Percentiles rank a stretch among this genome's conserved stretches.
These are phyloP conservation scores for Hanseniaspora guilliermondii DNA, from an alignment of 805 yeast species.

Conservation along the genomic window DNA sequence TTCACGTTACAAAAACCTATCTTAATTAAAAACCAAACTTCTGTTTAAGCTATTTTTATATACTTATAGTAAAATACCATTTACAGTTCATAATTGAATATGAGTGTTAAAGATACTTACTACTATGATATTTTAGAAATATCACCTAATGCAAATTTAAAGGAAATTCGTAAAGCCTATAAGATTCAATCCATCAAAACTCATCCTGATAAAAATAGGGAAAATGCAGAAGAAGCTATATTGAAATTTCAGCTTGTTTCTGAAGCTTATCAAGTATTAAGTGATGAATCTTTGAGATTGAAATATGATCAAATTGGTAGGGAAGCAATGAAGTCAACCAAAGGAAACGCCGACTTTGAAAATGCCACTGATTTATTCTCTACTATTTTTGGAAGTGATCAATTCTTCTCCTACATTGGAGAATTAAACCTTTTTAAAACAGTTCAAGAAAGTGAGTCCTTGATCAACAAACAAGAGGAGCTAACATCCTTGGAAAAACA, in stretches of 20 bases:
- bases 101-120: constrained; percentile 59
- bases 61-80: too few relatives aligned
- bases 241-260: constrained; percentile 47
- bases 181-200: constrained; percentile 61
- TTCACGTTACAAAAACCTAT: too few relatives aligned
- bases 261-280: constrained; percentile 69
- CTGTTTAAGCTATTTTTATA: too few relatives aligned
- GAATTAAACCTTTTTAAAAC: constrained; percentile 71
- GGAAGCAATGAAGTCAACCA: constrained; percentile 55
- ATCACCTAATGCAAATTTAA: constrained; percentile 43
- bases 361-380: constrained; percentile 64
- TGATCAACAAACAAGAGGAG: constrained; percentile 25
- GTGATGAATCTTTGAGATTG: constrained; percentile 49
- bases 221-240: constrained; percentile 57
- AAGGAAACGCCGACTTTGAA: constrained; percentile 42
- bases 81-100: constrained; percentile 17
- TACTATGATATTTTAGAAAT: constrained; percentile 61
- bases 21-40: too few relatives aligned
- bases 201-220: constrained; percentile 74
- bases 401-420: constrained; percentile 77
- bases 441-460: constrained; percentile 30
- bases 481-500: constrained; percentile 40
- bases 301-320: constrained; percentile 68
- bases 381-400: constrained; percentile 78
- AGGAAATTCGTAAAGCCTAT: constrained; percentile 68